Base-by-base conservation (phyloP, 345 rosid genomes). In the Kernera saxatilis region DNA sequence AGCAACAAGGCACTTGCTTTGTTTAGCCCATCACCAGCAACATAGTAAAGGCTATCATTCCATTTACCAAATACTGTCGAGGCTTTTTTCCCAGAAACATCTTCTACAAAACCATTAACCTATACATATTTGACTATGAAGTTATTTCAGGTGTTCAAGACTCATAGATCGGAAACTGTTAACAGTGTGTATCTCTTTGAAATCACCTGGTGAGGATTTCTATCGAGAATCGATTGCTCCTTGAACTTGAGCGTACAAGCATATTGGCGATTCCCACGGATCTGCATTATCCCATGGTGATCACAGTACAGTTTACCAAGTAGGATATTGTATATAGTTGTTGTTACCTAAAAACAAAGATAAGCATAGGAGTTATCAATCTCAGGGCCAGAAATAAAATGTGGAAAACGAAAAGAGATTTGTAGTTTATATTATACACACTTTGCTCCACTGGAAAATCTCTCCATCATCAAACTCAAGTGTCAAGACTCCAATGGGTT, bases 381-480 rank as follows among this genome's bases (percentile, higher is more conserved):
- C 37, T 63, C 14, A 37, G 22, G 52, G 54, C 52, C n/a, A 52
- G 12, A 67, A 23, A 50, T 14, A 11, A 58, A 60, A 68, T 19
- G 56, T 17, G 33, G 64, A 68, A 60, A 39, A 55, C 6, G 17
- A 61, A 5, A 19, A 25, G n/a, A 69, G 19, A 6, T 55, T 60
- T 27, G 8, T 46, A 32, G 48, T 62, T 36, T 23, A 8, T 41
- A 33, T 43, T 18, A 32, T 19, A 37, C 77, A 25, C 35, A 91
- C 98, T 91, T 94, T 91, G 80, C 91, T 94, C 98, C 99, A 94
- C 74, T 84, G 90, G 82, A 91, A 94, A 64, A 76, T 82, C 82
- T 91, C 99, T 52, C 99, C 99, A 73, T 91, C 99, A 62, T 94
- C 99, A 55, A 94, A 94, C 83, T 91, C 95, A 3, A 94, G 77